Conservation (phyloP, 192 early-diverging fungal genomes). For the Powellomyces hirtus region DNA sequence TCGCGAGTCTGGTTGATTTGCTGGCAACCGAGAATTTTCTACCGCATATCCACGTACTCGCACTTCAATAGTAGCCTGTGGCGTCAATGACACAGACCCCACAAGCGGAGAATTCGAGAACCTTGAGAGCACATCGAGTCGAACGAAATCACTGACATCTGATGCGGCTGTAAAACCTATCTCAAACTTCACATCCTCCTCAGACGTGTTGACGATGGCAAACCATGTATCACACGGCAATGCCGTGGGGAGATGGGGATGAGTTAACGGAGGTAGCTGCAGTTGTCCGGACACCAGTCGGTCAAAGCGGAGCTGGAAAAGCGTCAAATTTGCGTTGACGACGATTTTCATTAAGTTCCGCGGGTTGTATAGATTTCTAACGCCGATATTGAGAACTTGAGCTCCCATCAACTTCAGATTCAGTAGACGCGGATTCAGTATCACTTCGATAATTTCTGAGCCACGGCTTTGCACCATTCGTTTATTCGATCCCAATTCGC, state of each 20-base stretch:
- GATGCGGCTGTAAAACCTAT: slow-evolving; percentile 63
- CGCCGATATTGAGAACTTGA: slow-evolving; percentile 44
- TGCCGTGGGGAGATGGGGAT: slow-evolving; percentile 55
- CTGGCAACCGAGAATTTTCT: slow-evolving; percentile 59
- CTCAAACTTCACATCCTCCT: slow-evolving; percentile 78
- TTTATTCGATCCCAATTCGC: background rate
- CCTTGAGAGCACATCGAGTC: slow-evolving; percentile 72
- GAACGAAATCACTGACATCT: slow-evolving; percentile 60
- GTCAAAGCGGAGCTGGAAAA: slow-evolving; percentile 74
- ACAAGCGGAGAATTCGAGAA: slow-evolving; percentile 78
- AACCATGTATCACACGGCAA: slow-evolving; percentile 82
- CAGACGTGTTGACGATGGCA: slow-evolving; percentile 68
- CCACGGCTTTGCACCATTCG: background rate
- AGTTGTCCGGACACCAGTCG: slow-evolving; percentile 65
- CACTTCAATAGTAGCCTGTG: slow-evolving; percentile 69
- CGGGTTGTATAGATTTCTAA: slow-evolving; percentile 69
- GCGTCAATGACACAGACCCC: slow-evolving; percentile 62
- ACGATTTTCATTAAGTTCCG: slow-evolving; percentile 52
- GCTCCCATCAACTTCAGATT: slow-evolving; percentile 49
- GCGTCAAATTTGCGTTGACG: slow-evolving; percentile 59
- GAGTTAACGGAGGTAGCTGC: slow-evolving; percentile 66
- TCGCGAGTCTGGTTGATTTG: slow-evolving; percentile 41
- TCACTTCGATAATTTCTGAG: background rate
- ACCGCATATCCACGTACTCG: slow-evolving; percentile 60
- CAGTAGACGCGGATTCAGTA: slow-evolving; percentile 64